Evolutionary conservation across 352 stramenopile genomes (phyloP).

Genomic region (Phytophthora capsici): DNA sequence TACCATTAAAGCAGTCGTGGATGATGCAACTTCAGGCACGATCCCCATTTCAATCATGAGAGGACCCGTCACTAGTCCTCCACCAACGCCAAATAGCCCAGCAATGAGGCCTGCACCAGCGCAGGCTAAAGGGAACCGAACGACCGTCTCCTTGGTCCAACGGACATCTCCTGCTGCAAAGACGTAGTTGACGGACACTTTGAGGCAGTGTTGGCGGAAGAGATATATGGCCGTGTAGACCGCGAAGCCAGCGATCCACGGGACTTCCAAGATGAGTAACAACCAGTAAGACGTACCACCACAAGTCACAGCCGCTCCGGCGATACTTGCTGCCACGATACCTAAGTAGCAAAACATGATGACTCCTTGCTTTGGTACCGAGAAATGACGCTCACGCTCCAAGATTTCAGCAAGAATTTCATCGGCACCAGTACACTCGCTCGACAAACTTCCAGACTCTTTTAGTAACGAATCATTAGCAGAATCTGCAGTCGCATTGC

Average conservation of each 20-base stretch:
- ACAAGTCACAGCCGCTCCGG: constrained; percentile 34
- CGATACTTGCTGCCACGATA: constrained; percentile 40
- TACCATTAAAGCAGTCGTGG: constrained; percentile 46
- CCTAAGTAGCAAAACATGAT: constrained; percentile 53
- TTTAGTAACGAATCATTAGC: constrained; percentile 22
- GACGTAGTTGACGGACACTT: constrained; percentile 47
- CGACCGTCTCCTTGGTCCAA: constrained; percentile 48
- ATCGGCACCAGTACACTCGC: constrained; percentile 8
- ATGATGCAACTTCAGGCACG: constrained; percentile 48
- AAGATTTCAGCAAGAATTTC: constrained; percentile 25
- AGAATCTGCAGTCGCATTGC: background rate
- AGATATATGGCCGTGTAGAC: constrained; percentile 34
- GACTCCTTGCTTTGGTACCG: constrained; percentile 38
- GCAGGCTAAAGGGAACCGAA: constrained; percentile 46
- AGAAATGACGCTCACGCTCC: constrained; percentile 43
- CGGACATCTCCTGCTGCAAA: constrained; percentile 49
- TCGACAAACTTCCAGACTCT: constrained; percentile 23
- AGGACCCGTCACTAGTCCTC: constrained; percentile 35
- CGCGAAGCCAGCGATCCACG: constrained; percentile 55
- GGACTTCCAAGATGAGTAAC: constrained; percentile 51
- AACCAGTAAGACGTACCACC: constrained; percentile 49
- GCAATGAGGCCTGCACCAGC: constrained; percentile 51
- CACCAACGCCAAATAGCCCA: constrained; percentile 56
- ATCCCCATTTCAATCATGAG: constrained; percentile 43
- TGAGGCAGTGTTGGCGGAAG: constrained; percentile 38